Base-by-base conservation (phyloP, 2,329 filamentous ascomycete genomes). In the Fusarium sp. region DNA sequence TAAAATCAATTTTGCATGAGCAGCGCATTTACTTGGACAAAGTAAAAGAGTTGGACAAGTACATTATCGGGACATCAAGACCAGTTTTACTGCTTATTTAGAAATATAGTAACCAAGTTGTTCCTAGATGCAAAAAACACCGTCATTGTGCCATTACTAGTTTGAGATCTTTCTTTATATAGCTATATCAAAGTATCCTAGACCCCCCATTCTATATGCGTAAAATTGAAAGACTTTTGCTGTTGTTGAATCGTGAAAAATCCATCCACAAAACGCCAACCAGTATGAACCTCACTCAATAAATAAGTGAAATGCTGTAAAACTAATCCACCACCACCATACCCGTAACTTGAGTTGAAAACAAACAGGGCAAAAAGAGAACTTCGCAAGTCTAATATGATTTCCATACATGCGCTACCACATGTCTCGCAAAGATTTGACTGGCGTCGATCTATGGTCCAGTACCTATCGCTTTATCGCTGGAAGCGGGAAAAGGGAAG, bases 221-320 rank as follows among this genome's bases (percentile, higher is more conserved):
- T 55, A 51, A 58, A 65, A 61, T 69, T 56, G 57, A 64, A 61
- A 67, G 58, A 73, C 72, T 76, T 75, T 75, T 76, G 69, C 70
- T 62, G 63, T 75, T 67, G 65, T 65, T 70, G 58, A 65, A 32
- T 62, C 57, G 55, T 65, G 61, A 67, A 72, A 70, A 56, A 47
- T 57, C 67, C 69, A 58, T 72, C 63, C 67, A 70, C 70, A 68
- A 65, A 76, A 76, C 74, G 72, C 74, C 72, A 75, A 70, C 64
- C 63, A 65, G 65, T 74, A 57, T 72, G 70, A 47, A 75, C 66
- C 18, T 67, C 62, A 66, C 64, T 75, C 65, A 57, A 61, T 57
- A 57, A 51, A 61, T 54, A 70, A 65, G 63, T 65, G 59, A 68
- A 71, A 58, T 61, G 61, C 30, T 57, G 55, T 57, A 51, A 59